Evolutionary conservation across 225 moss, liverwort and hornwort genomes (phyloP), one percentile per base, ranked within the genome.

Genomic region (Ulota crispa): DNA sequence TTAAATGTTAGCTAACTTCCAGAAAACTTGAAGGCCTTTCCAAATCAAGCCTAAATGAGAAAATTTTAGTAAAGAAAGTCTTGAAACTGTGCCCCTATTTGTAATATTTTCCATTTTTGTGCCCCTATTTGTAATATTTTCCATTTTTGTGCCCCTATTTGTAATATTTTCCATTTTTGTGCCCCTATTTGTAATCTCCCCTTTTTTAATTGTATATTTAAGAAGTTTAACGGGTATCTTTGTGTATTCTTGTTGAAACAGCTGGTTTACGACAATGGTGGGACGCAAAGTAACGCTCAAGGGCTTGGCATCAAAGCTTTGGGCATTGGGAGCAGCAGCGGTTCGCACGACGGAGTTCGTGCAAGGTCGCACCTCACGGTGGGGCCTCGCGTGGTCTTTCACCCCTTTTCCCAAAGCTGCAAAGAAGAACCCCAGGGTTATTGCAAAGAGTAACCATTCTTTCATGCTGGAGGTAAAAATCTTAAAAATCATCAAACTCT

Each of bases 231-330:
- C 72, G 60, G 59, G 75, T 71, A 6, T n/a, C 23, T 47, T 52
- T 68, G 4, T 73, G 77, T 76, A 28, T 16, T n/a, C n/a, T 76
- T 26, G 76, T 39, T 75, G 64, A 45, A 65, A 42, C 85, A 99
- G 99, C 79, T 99, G 99, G 99, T 99, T 94, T 81, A 94, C 99
- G 27, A 94, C 94, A 73, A 96, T 94, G 99, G 94, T 99, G 54
- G 99, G 99, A 71, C 94, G 99, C 72, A 99, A 99, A 88, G 92
- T 89, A 32, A 99, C 93, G 77, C 83, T 99, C 7, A 99, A 96
- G 78, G 82, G 85, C 36, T 82, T 99, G 63, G 86, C 93, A 31
- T 85, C 81, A 39, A 88, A 85, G 70, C 85, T 99, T 15, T 92
- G 99, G 87, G 86, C 90, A 39, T 76, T 88, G 79, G 90, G 93